These are phyloP conservation scores for Annona cherimola DNA, from an alignment of 164 flowering plant genomes.

Conservation along the genomic window DNA sequence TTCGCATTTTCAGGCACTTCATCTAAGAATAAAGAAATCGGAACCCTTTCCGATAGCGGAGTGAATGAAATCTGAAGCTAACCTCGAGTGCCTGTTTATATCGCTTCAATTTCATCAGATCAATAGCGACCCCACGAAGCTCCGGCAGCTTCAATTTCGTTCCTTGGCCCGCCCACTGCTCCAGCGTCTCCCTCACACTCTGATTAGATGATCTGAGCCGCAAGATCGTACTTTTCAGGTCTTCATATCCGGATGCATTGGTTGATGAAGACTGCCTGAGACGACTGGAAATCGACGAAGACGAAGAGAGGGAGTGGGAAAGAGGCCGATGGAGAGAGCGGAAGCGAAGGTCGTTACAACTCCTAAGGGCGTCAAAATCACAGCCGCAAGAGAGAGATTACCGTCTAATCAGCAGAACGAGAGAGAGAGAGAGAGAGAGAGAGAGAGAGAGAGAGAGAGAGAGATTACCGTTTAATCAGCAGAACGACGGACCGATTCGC, in stretches of 20 bases:
- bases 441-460: neutral
- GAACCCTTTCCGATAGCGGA: neutral
- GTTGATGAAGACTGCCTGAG: neutral
- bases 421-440: neutral
- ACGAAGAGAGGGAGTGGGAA: conserved; percentile 11
- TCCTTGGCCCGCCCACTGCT: conserved; percentile 78
- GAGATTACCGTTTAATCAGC: conserved; percentile 12
- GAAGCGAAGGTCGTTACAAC: neutral
- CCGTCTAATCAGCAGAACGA: neutral
- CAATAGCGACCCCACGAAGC: conserved; percentile 60
- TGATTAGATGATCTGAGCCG: conserved; percentile 75
- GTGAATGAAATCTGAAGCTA: neutral
- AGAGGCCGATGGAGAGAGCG: neutral
- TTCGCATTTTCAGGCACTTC: neutral
- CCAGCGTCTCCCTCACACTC: conserved; percentile 55
- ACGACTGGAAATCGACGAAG: neutral
- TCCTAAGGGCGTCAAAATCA: neutral
- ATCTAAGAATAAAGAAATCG: too few relatives aligned
- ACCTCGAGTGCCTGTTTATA: conserved; percentile 99
- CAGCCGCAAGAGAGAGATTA: neutral
- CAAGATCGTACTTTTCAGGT: conserved; percentile 45
- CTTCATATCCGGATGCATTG: conserved; percentile 2
- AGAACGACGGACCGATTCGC: conserved; percentile 17
- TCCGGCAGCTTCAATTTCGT: conserved; percentile 37
- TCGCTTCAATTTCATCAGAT: conserved; percentile 62